A percentile compares a stretch with the other conserved stretches of the same genome.
Conservation (phyloP, 805 yeast genomes). For the Ogataea corticis region DNA sequence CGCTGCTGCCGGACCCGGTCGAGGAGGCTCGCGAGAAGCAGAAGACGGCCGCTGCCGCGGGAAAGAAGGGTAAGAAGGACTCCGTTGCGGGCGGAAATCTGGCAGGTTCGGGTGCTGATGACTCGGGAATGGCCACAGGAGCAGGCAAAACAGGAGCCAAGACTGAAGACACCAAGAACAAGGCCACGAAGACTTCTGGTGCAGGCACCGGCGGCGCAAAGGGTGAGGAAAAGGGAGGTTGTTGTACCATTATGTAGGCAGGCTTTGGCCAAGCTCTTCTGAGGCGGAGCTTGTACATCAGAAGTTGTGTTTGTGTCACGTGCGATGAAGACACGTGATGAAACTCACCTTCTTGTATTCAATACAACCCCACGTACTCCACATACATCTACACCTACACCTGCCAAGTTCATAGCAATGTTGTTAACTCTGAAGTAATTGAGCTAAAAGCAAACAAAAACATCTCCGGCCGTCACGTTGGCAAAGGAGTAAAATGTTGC, state of each 20-base stretch:
- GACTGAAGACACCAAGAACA: conserved; percentile 4
- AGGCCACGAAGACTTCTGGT: conserved; percentile 10
- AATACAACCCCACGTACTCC: not conserved
- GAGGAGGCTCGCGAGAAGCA: conserved; percentile 25
- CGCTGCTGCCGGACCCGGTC: conserved; percentile 28
- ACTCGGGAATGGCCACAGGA: conserved; percentile 7
- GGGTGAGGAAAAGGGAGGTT: conserved; percentile 28
- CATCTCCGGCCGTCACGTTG: too few relatives aligned
- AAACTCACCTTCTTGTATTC: too few relatives aligned
- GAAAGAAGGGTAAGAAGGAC: conserved; percentile 17
- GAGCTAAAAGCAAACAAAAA: too few relatives aligned
- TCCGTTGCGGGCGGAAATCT: conserved; percentile 2
- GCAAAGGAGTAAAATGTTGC: too few relatives aligned
- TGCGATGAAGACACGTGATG: too few relatives aligned
- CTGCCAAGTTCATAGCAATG: too few relatives aligned
- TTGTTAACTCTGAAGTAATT: too few relatives aligned
- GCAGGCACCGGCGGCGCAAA: conserved; percentile 16
- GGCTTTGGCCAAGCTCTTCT: too few relatives aligned
- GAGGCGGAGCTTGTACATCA: too few relatives aligned
- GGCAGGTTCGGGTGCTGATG: conserved; percentile 2
- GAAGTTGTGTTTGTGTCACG: too few relatives aligned
- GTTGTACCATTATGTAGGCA: conserved; percentile 34
- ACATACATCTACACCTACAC: not conserved
- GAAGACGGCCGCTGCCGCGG: conserved; percentile 4
- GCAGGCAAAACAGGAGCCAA: not conserved